A percentile compares a stretch with the other conserved stretches of the same genome.
phyloP scores from a whole-genome alignment of 148 eudicot species.

The Cornus suecica region DNA sequence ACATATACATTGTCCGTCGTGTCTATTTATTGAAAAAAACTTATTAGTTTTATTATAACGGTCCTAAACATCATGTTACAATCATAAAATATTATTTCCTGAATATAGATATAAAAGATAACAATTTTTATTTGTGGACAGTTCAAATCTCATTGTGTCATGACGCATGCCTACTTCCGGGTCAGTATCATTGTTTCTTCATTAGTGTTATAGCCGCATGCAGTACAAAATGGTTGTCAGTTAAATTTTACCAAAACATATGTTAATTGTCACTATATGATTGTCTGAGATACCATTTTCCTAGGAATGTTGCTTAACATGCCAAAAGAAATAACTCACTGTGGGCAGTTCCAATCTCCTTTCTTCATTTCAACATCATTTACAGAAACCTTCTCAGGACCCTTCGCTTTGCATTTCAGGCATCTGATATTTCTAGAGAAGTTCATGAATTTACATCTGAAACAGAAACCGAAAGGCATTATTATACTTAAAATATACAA shows the following conservation, averaged over 20 bases:
- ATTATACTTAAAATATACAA: constrained; percentile 3
- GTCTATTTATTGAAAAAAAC: too few species aligned
- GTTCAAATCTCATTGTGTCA: too few species aligned
- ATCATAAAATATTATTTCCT: too few species aligned
- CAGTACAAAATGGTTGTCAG: background rate
- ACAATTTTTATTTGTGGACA: too few species aligned
- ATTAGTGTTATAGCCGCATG: background rate
- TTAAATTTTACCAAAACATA: background rate
- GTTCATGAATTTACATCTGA: constrained; percentile 83
- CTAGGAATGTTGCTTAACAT: background rate
- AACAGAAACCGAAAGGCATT: constrained; percentile 17
- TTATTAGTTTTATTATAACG: too few species aligned
- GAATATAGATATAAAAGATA: too few species aligned
- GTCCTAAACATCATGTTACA: too few species aligned
- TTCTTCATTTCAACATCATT: constrained; percentile 46
- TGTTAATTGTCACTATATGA: background rate
- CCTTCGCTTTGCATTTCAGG: constrained; percentile 53
- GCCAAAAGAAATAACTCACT: constrained; percentile 42
- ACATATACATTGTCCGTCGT: too few species aligned
- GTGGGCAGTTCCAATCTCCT: constrained; percentile 89
- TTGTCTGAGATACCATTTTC: background rate
- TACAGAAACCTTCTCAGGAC: constrained; percentile 38
- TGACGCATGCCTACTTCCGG: too few species aligned
- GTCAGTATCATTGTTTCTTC: too few species aligned
- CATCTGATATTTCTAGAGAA: constrained; percentile 61